Conservation (phyloP, 495 filamentous ascomycete genomes). For the Tuber brumale region DNA sequence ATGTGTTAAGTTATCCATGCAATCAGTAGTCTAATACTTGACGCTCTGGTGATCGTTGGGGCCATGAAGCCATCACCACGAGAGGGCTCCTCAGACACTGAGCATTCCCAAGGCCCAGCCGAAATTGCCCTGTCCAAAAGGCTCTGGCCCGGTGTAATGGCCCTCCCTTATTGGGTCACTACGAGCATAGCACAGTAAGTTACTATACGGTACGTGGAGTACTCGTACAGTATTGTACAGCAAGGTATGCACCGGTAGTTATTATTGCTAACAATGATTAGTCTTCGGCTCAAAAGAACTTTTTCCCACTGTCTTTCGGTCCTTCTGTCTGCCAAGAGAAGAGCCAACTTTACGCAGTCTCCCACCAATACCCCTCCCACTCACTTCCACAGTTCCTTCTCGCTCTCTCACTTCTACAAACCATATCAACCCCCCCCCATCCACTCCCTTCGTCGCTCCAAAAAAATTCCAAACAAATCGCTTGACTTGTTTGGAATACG, state of each 20-base stretch:
- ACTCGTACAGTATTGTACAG: background rate
- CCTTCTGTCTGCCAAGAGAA: background rate
- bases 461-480: background rate
- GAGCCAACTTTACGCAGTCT: background rate
- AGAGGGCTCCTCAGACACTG: background rate
- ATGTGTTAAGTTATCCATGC: background rate
- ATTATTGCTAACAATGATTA: background rate
- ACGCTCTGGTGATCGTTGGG: no score
- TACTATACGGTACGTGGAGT: no score
- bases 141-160: background rate
- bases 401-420: slow-evolving; percentile 6
- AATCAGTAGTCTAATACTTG: background rate
- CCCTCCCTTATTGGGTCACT: no score
- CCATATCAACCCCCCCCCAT: slow-evolving; percentile 10
- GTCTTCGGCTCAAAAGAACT: background rate
- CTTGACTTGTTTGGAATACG: slow-evolving; percentile 10
- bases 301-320: background rate
- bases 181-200: no score
- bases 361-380: slow-evolving; percentile 13
- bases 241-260: background rate
- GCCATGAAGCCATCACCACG: background rate
- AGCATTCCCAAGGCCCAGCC: background rate
- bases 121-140: background rate
- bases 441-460: background rate
- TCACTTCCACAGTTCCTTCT: slow-evolving; percentile 1